Evolutionary conservation across 2,329 filamentous ascomycete species (phyloP), one percentile per base, ranked within the genome.

Genomic region (Colletotrichum tabaci): DNA sequence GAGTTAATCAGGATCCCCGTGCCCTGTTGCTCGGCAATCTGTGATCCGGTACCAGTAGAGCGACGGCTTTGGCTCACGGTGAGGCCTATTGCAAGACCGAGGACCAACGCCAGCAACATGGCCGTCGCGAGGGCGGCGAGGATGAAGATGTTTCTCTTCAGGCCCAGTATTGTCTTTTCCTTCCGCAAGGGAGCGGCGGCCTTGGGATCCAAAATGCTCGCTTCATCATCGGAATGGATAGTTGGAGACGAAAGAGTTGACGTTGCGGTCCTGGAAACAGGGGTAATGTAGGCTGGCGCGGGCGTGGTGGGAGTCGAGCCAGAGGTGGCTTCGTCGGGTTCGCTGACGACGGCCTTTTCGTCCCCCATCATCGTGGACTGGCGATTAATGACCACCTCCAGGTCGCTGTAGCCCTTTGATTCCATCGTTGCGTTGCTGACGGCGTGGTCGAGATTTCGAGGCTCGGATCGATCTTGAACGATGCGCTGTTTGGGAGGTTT

Each of bases 361-460:
- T 15, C 23, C 10, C 12, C 23, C 12, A 61, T 61, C 53, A 57
- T 40, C 58, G 47, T 49, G 2, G 58, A 61, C 26, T 35, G 58
- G n/a, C 58, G 58, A 15, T 35, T 46, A n/a, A 60, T 16, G 10
- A 55, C 58, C 58, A 61, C 58, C 58, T 61, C 58, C 23, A 61
- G 42, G 40, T 61, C 58, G 16, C 58, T 61, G 26, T 46, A 61
- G 35, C 47, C 42, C 35, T 61, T 49, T 16, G 21, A 21, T 12
- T 61, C 58, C 21, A 61, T 61, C 9, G 23, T 6, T 55, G 30
- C 44, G 23, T 49, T 21, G 8, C 18, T 61, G 3, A 21, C 15
- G n/a, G 30, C 10, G 18, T 38, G 52, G 10, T 55, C 30, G 52
- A 40, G 30, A 9, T 38, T 13, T 18, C 38, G 10, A n/a, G 30